These are phyloP conservation scores for Flaveria robusta DNA, from an alignment of 129 eudicot species.

Conservation along the genomic window DNA sequence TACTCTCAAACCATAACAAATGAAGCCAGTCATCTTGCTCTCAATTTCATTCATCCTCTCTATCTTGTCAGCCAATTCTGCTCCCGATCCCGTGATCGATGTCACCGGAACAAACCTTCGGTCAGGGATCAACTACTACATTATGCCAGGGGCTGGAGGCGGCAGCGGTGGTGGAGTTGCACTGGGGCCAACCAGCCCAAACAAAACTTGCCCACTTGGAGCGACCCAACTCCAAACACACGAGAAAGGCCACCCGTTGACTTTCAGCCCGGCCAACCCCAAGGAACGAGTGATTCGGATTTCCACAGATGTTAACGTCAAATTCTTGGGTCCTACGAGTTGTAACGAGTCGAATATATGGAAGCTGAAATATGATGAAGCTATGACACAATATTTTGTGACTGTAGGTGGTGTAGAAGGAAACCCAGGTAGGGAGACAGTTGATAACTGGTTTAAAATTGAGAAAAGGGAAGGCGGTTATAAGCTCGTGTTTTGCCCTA, in stretches of 20 bases:
- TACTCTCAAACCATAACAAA: not conserved
- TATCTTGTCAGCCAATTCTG: conserved; percentile 6
- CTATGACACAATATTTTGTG: conserved; percentile 26
- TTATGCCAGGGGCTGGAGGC: conserved; percentile 35
- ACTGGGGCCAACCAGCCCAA: conserved; percentile 24
- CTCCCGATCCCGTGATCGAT: conserved; percentile 33
- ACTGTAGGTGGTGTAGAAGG: conserved; percentile 48
- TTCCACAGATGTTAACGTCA: conserved; percentile 43
- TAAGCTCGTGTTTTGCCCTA: conserved; percentile 48
- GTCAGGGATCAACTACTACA: conserved; percentile 31
- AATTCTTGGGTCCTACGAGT: conserved; percentile 26
- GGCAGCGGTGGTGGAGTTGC: conserved; percentile 33
- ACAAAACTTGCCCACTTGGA: conserved; percentile 38
- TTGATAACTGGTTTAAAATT: conserved; percentile 45
- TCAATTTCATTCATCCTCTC: conserved; percentile 27
- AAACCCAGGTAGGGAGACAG: conserved; percentile 40
- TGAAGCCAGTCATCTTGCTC: conserved; percentile 24
- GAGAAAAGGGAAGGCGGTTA: conserved; percentile 40
- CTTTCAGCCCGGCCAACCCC: conserved; percentile 37
- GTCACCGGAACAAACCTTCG: conserved; percentile 32
- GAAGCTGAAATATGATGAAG: conserved; percentile 34
- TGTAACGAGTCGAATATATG: conserved; percentile 41
- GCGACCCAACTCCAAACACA: conserved; percentile 32
- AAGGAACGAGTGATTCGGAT: conserved; percentile 34
- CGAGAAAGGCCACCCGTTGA: conserved; percentile 28